These are phyloP conservation scores for Aspergillus udagawae DNA, from an alignment of 2,329 filamentous ascomycete genomes.

Conservation along the genomic window DNA sequence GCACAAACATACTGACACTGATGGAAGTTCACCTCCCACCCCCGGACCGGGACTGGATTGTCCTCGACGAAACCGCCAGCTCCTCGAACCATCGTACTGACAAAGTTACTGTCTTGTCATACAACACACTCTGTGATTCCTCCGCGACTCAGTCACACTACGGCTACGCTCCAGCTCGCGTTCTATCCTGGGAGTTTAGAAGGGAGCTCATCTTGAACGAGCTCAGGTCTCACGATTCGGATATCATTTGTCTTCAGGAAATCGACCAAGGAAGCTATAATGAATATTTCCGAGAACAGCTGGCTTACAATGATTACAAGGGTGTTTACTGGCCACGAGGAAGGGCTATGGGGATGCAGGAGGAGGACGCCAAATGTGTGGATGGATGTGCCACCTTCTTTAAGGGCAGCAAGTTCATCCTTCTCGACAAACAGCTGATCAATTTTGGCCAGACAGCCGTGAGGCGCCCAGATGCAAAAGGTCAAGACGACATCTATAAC, in stretches of 20 bases:
- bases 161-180: conserved; percentile 80
- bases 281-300: conserved; percentile 80
- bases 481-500: conserved; percentile 96
- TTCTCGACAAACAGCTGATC: conserved; percentile 90
- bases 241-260: conserved; percentile 91
- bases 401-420: conserved; percentile 89
- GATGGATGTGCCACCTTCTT: conserved; percentile 97
- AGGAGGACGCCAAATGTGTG: conserved; percentile 82
- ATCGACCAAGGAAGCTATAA: conserved; percentile 90
- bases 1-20: conserved; percentile 22
- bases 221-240: conserved; percentile 71
- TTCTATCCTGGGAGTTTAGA: conserved; percentile 82
- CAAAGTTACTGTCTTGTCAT: conserved; percentile 80
- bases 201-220: conserved; percentile 79
- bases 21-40: conserved; percentile 70
- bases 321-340: conserved; percentile 90
- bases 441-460: conserved; percentile 91
- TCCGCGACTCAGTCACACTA: conserved; percentile 82
- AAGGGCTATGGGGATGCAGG: conserved; percentile 84
- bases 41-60: conserved; percentile 68
- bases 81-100: conserved; percentile 53
- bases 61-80: conserved; percentile 57
- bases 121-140: conserved; percentile 94
- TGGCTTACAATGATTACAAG: conserved; percentile 86
- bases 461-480: conserved; percentile 93